Percentiles rank a stretch among this genome's conserved stretches.
phyloP scores from a whole-genome alignment of 768 basidiomycete species.

The Tylopilus intermedius region DNA sequence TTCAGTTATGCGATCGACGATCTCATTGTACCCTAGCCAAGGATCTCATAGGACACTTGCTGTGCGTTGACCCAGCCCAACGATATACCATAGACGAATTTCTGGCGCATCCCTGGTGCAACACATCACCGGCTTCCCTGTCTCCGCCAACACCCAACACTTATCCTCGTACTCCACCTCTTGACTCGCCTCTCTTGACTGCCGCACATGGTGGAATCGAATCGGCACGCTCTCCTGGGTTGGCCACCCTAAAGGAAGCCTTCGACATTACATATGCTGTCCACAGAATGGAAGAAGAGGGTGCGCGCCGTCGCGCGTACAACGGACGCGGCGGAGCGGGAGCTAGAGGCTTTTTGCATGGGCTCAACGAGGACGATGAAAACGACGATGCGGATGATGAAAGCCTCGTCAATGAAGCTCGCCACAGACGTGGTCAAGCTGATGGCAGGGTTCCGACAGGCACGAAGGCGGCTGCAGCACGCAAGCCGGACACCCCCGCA shows the following conservation, averaged over 20 bases:
- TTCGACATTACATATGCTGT: conserved; percentile 99
- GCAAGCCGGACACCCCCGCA: conserved; percentile 5
- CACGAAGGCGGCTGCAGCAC: conserved; percentile 12
- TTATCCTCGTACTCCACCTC: conserved; percentile 38
- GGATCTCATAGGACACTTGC: conserved; percentile 89
- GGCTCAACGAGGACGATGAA: conserved; percentile 94
- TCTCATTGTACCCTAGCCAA: conserved; percentile 55
- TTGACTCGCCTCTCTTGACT: conserved; percentile 89
- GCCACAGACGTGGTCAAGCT: conserved; percentile 36
- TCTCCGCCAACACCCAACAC: conserved; percentile 61
- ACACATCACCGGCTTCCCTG: conserved; percentile 55
- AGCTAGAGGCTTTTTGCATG: conserved; percentile 68
- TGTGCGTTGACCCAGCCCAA: conserved; percentile 93
- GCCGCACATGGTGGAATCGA: conserved; percentile 74
- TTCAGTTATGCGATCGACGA: not conserved
- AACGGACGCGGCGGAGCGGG: conserved; percentile 78
- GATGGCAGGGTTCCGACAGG: conserved; percentile 5
- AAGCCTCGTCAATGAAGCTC: conserved; percentile 46
- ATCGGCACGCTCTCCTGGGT: conserved; percentile 78
- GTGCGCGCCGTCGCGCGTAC: conserved; percentile 77
- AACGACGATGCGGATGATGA: conserved; percentile 48
- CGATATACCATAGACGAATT: conserved; percentile 99
- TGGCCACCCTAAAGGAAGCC: conserved; percentile 92
- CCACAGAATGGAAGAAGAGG: conserved; percentile 99
- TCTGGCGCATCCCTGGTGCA: conserved; percentile 94